These are phyloP conservation scores for Hypoxylon sp. DNA, from an alignment of 2,329 filamentous ascomycete genomes.

Conservation along the genomic window DNA sequence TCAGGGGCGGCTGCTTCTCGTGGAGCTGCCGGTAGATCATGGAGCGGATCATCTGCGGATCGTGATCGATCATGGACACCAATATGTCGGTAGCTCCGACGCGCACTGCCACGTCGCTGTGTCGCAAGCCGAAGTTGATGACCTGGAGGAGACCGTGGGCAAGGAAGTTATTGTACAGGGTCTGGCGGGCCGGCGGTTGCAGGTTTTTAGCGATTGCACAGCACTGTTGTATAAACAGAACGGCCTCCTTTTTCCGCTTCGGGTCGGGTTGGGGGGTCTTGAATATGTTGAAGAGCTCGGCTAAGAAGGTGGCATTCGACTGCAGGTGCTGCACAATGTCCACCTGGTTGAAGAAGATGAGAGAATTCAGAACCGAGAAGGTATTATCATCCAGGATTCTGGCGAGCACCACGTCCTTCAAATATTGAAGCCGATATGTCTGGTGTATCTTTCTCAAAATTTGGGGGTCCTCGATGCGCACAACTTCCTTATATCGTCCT, in stretches of 20 bases:
- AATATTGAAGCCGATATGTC: slow-evolving; percentile 93
- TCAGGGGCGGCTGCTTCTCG: slow-evolving; percentile 84
- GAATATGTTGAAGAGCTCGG: slow-evolving; percentile 89
- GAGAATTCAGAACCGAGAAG: slow-evolving; percentile 94
- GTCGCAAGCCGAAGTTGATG: slow-evolving; percentile 89
- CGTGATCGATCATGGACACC: slow-evolving; percentile 93
- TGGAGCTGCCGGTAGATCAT: slow-evolving; percentile 92
- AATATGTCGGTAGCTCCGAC: slow-evolving; percentile 94
- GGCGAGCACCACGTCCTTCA: slow-evolving; percentile 97
- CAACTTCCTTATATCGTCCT: slow-evolving; percentile 94
- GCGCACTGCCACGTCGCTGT: slow-evolving; percentile 82
- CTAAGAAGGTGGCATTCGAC: slow-evolving; percentile 77
- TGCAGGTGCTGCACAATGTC: slow-evolving; percentile 98
- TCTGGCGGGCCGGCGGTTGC: slow-evolving; percentile 80
- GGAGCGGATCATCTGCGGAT: slow-evolving; percentile 90
- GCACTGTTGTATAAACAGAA: slow-evolving; percentile 96
- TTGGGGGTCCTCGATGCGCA: slow-evolving; percentile 82
- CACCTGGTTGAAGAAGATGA: slow-evolving; percentile 99
- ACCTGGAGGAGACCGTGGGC: slow-evolving; percentile 85
- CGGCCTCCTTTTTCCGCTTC: slow-evolving; percentile 88
- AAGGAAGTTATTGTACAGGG: slow-evolving; percentile 90
- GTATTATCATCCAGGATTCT: slow-evolving; percentile 97
- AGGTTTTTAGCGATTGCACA: slow-evolving; percentile 94
- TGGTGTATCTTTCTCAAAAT: slow-evolving; percentile 93
- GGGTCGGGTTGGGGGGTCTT: slow-evolving; percentile 67